Base-by-base conservation (phyloP, 2,329 filamentous ascomycete genomes). In the Venturia asperata region DNA sequence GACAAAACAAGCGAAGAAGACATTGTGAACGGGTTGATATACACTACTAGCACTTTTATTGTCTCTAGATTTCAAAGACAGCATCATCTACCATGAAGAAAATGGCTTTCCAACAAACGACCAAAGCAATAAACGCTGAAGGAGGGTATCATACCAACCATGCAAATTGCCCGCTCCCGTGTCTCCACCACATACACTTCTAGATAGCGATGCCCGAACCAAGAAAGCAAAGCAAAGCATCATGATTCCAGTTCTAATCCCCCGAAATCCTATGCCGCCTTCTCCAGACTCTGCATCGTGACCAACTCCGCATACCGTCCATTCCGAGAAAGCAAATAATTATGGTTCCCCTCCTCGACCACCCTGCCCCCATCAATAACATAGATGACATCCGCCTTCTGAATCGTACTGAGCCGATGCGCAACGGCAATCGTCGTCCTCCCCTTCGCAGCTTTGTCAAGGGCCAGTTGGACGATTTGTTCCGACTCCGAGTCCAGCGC, bases 401-500 rank as follows among this genome's bases (percentile, higher is more conserved):
- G 92, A 67, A 97, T 97, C 0, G 94, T 97, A 72, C 87, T 91
- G 6, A 99, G 79, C 30, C 94, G 83, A 77, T 99, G 93, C 3
- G 94, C 94, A 0, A 99, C 93, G 0, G 93, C 92, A 68, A 99
- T 94, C 0, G 93, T 97, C 84, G 92, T 96, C 63, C 92, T 84
- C 11, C 91, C 91, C 77, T 90, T 88, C 24, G 91, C 88, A 1
- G 92, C 92, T 68, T 87, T 86, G 75, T 97, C 90, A 19, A 94
- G 81, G 0, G 90, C 90, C 0, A 84, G 87, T 76, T 94, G 90
- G 42, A 94, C 90, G 1, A 92, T 86, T 72, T 91, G 87, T 76
- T 93, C 90, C 1, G 83, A 86, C 75, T 91, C 88, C 11, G 64
- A 65, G 49, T 63, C 83, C 43, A 85, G 81, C 19, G 88, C 86